These are phyloP conservation scores for Coemansia sp. DNA, from an alignment of 192 early-diverging fungal species.

Conservation along the genomic window DNA sequence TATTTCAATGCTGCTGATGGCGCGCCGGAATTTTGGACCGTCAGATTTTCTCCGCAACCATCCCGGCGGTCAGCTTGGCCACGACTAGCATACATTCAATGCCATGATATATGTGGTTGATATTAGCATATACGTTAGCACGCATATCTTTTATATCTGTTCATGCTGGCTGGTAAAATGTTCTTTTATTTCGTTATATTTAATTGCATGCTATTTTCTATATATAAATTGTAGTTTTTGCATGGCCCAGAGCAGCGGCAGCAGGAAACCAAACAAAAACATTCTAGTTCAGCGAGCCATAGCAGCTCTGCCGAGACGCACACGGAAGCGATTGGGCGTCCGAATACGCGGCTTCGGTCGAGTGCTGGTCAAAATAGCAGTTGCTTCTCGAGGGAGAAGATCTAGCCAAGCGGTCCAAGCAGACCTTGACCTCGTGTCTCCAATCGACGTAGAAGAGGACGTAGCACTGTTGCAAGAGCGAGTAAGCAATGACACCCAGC, in stretches of 20 bases:
- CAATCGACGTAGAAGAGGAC: conserved; percentile 47
- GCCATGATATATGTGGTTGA: too few species aligned
- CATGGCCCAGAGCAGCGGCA: neutral
- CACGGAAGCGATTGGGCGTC: neutral
- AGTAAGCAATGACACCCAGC: conserved; percentile 47
- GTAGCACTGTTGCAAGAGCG: conserved; percentile 36
- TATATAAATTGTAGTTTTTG: neutral
- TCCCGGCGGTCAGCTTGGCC: conserved; percentile 38
- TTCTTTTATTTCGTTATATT: too few species aligned
- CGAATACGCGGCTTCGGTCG: neutral
- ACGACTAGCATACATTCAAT: too few species aligned
- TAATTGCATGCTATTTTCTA: neutral
- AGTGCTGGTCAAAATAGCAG: neutral
- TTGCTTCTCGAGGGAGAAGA: conserved; percentile 13
- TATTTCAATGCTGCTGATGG: conserved; percentile 35
- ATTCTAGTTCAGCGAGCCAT: conserved; percentile 12
- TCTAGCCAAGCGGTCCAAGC: conserved; percentile 24
- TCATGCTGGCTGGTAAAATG: too few species aligned
- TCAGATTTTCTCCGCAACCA: conserved; percentile 43
- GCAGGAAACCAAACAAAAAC: neutral
- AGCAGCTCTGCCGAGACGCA: conserved; percentile 4
- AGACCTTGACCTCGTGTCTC: conserved; percentile 48
- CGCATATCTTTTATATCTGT: too few species aligned
- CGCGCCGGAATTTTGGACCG: conserved; percentile 22
- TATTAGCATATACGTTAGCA: too few species aligned